Conservation (phyloP, 2,329 filamentous ascomycete species). For the Pseudogymnoascus sp. region DNA sequence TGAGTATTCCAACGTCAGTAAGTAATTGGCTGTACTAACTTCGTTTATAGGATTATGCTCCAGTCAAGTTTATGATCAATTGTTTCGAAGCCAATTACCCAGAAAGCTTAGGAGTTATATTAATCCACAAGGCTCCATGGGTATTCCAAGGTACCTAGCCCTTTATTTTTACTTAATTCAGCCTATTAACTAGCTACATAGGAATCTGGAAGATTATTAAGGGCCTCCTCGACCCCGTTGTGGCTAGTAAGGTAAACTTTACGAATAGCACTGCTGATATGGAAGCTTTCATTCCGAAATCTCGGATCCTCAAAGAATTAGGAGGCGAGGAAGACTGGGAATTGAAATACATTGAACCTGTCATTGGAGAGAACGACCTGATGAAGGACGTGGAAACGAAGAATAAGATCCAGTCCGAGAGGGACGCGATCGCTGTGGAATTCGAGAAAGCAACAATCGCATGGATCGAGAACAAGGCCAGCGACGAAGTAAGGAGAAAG, state of each 20-base stretch:
- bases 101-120: constrained; percentile 78
- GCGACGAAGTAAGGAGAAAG: constrained; percentile 43
- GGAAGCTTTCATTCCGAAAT: constrained; percentile 63
- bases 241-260: constrained; percentile 90
- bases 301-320: constrained; percentile 71
- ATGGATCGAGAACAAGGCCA: constrained; percentile 59
- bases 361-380: constrained; percentile 64
- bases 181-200: constrained; percentile 26
- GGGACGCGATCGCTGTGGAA: constrained; percentile 58
- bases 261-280: constrained; percentile 76
- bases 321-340: constrained; percentile 80
- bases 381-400: constrained; percentile 61
- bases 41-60: constrained; percentile 66
- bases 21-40: constrained; percentile 16
- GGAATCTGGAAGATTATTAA: constrained; percentile 95
- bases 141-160: constrained; percentile 70
- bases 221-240: constrained; percentile 94
- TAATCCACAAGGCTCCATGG: constrained; percentile 96
- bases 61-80: constrained; percentile 99
- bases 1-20: constrained; percentile 30
- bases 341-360: constrained; percentile 75
- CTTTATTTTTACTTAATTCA: too few species aligned
- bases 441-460: constrained; percentile 68
- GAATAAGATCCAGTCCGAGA: constrained; percentile 55
- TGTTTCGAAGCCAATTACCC: constrained; percentile 99